Evolutionary conservation across 345 rosid genomes (phyloP).

Genomic region (Eucalyptus brandiana): DNA sequence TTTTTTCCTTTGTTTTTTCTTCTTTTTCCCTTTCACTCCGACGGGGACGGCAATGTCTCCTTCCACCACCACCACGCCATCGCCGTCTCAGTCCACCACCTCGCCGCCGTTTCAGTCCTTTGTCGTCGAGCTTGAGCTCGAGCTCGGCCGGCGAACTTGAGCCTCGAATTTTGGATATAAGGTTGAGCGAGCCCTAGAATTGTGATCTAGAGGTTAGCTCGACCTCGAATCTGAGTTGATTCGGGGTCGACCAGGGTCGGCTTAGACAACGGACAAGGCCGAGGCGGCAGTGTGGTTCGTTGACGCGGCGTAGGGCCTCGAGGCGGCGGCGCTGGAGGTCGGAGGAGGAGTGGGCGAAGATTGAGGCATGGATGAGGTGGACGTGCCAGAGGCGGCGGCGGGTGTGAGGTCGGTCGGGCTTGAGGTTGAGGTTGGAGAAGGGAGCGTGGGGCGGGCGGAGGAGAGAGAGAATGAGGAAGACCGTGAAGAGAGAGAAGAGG

Average conservation of each 20-base stretch:
- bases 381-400: too few relatives aligned
- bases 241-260: neutral
- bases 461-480: too few relatives aligned
- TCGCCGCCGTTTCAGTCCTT: neutral
- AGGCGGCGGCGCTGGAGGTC: too few relatives aligned
- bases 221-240: neutral
- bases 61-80: neutral
- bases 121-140: neutral
- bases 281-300: neutral
- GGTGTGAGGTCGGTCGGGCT: too few relatives aligned
- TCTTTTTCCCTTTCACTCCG: neutral
- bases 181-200: neutral
- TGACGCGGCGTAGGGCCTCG: too few relatives aligned
- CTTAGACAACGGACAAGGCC: neutral
- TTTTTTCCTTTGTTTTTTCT: neutral
- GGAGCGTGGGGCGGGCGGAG: too few relatives aligned
- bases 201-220: neutral
- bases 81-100: neutral
- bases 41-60: neutral
- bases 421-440: too few relatives aligned
- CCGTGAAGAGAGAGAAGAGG: too few relatives aligned
- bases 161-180: neutral
- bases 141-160: neutral
- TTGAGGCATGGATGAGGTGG: too few relatives aligned
- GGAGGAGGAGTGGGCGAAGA: too few relatives aligned